Conservation (phyloP, 2,329 filamentous ascomycete species). For the Alternaria burnsii region DNA sequence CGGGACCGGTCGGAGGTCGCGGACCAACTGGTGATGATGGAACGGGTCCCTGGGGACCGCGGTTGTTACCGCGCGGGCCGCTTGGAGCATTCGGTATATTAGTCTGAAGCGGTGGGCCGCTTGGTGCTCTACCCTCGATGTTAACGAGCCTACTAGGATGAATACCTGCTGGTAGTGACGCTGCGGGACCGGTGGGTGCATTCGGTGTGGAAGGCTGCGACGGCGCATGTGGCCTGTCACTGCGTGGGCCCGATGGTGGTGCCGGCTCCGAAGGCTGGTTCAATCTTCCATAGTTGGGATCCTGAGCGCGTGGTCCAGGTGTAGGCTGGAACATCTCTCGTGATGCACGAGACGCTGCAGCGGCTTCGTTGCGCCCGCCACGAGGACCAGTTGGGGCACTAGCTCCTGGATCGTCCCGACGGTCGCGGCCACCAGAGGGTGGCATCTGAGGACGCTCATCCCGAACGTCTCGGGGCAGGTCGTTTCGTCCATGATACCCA, state of each 20-base stretch:
- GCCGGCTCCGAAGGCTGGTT: slow-evolving; percentile 58
- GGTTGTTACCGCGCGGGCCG: slow-evolving; percentile 43
- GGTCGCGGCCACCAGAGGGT: slow-evolving; percentile 49
- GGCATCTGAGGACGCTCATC: slow-evolving; percentile 42
- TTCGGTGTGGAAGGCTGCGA: slow-evolving; percentile 39
- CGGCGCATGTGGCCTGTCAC: slow-evolving; percentile 42
- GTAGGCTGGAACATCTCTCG: slow-evolving; percentile 53
- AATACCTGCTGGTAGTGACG: slow-evolving; percentile 56
- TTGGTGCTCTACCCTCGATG: slow-evolving; percentile 40
- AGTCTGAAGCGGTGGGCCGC: slow-evolving; percentile 40
- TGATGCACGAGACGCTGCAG: slow-evolving; percentile 34
- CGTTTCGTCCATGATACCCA: slow-evolving; percentile 36
- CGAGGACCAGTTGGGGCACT: slow-evolving; percentile 63
- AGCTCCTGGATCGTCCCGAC: slow-evolving; percentile 50
- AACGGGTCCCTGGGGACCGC: slow-evolving; percentile 35
- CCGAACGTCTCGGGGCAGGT: slow-evolving; percentile 39
- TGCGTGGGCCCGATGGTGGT: slow-evolving; percentile 64
- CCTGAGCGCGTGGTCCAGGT: slow-evolving; percentile 48
- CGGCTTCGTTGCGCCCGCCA: slow-evolving; percentile 50
- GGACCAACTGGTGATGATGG: slow-evolving; percentile 42
- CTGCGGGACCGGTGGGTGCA: slow-evolving; percentile 43
- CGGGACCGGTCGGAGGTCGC: slow-evolving; percentile 47
- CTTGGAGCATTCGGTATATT: slow-evolving; percentile 46
- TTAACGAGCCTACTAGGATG: slow-evolving; percentile 64
- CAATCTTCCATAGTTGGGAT: slow-evolving; percentile 60